Conservation (phyloP, 257 asterid genomes). For the Marsdenia floribunda region DNA sequence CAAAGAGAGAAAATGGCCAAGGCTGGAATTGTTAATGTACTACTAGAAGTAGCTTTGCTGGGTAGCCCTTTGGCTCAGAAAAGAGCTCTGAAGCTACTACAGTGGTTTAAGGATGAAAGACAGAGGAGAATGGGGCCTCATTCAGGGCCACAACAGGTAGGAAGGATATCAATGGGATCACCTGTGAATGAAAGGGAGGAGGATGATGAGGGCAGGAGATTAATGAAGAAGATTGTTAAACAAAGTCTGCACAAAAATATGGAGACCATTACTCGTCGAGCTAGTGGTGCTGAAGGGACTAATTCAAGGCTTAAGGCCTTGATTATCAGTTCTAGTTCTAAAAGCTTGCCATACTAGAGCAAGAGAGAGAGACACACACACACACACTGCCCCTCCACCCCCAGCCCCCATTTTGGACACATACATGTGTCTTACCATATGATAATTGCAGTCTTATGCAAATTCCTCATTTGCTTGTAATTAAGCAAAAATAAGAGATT, state of each 20-base stretch:
- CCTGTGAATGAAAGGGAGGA: constrained; percentile 37
- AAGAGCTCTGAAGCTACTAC: constrained; percentile 72
- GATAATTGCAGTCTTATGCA: not conserved
- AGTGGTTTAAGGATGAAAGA: constrained; percentile 85
- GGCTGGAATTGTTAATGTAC: constrained; percentile 78
- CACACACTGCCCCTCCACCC: not conserved
- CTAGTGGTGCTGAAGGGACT: constrained; percentile 52
- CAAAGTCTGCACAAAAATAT: constrained; percentile 68
- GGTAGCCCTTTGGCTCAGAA: constrained; percentile 82
- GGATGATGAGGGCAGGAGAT: constrained; percentile 47
- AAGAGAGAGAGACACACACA: not conserved
- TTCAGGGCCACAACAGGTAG: constrained; percentile 84
- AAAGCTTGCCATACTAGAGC: constrained; percentile 66
- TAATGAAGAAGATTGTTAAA: constrained; percentile 72
- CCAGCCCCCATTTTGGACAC: not conserved
- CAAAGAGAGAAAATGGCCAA: constrained; percentile 75
- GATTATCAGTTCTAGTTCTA: constrained; percentile 69
- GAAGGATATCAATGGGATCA: constrained; percentile 33
- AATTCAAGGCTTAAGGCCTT: constrained; percentile 48
- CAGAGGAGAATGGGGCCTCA: constrained; percentile 66
- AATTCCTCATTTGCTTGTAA: not conserved
- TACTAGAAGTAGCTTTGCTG: constrained; percentile 74
- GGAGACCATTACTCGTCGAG: constrained; percentile 73
- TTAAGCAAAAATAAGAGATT: constrained; percentile 11
- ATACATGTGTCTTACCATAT: not conserved